Base-by-base conservation (phyloP, 2,329 filamentous ascomycete species). In the Penicillium sp. region DNA sequence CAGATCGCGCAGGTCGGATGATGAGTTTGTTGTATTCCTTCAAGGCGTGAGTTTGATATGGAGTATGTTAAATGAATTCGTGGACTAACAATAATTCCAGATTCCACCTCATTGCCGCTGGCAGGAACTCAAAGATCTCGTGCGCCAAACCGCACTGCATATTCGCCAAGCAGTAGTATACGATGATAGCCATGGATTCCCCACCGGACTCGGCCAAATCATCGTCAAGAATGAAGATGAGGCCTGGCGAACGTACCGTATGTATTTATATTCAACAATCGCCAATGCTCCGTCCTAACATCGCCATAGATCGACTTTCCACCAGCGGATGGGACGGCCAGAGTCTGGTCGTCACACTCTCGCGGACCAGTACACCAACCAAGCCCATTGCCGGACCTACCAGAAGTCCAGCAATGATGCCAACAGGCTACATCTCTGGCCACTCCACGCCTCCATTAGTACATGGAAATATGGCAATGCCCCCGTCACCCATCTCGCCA, bases 141-240 rank as follows among this genome's bases (percentile, higher is more conserved):
- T 78, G 19, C 76, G 76, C 21, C 75, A 78, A 60, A 77, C 75
- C 25, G 76, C 76, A 31, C 57, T 75, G 42, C 76, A 78, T 61
- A 77, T 78, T 54, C 74, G 75, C 35, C 75, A 78, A 57, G 76
- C 76, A 0, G 76, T 78, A 19, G 76, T 78, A 21, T 78, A 77
- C 53, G 76, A 78, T 64, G 76, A 78, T 53, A 70, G 67, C 42
- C 70, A 77, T 58, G 76, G 76, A 5, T 73, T 75, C 52, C 75
- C 76, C 21, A 78, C 75, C 1, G 76, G 76, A 15, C 60, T 78
- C 2, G 76, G 76, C 2, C 76, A 78, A 61, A 78, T 78, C 48
- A 78, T 78, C 35, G 70, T 78, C 29, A 78, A 78, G 35, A 76
- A 77, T 45, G 75, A 77, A 61, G 76, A 78, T 19, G 75, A 77